Evolutionary conservation across 495 filamentous ascomycete species (phyloP).

Genomic region (Alectoria sarmentosa): DNA sequence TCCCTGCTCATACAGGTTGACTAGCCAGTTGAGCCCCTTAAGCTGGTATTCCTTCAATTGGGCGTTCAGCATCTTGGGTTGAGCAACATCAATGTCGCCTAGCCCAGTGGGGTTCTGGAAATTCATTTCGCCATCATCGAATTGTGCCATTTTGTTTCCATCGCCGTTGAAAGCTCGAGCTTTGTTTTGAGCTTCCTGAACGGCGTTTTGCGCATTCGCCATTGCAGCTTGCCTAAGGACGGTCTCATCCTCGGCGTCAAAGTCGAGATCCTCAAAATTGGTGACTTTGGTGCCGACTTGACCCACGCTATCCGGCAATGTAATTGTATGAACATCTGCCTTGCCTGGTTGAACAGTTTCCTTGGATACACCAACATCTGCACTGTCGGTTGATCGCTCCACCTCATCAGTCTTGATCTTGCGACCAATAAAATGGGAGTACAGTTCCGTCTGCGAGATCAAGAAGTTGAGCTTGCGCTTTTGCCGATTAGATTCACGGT

Average conservation of each 20-base stretch:
- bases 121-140: conserved; percentile 88
- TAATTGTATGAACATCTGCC: conserved; percentile 41
- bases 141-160: conserved; percentile 44
- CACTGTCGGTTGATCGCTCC: conserved; percentile 77
- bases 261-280: conserved; percentile 90
- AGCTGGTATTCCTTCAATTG: conserved; percentile 97
- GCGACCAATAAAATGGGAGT: conserved; percentile 98
- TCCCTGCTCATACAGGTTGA: conserved; percentile 97
- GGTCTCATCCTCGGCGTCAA: conserved; percentile 90
- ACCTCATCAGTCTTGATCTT: conserved; percentile 97
- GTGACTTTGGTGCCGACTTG: conserved; percentile 64
- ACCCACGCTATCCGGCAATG: conserved; percentile 52
- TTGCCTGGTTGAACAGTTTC: conserved; percentile 43
- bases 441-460: conserved; percentile 97
- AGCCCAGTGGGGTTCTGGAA: conserved; percentile 98
- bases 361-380: conserved; percentile 49
- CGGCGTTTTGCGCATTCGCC: conserved; percentile 93
- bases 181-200: conserved; percentile 88
- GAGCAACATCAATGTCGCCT: conserved; percentile 86
- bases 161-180: conserved; percentile 83
- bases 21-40: conserved; percentile 98
- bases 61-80: conserved; percentile 88
- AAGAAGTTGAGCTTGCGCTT: conserved; percentile 99
- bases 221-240: conserved; percentile 74
- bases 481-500: conserved; percentile 93